Evolutionary conservation across 331 rosid species (phyloP), one percentile per base, ranked within the genome.

Genomic region (Cydonia oblonga): DNA sequence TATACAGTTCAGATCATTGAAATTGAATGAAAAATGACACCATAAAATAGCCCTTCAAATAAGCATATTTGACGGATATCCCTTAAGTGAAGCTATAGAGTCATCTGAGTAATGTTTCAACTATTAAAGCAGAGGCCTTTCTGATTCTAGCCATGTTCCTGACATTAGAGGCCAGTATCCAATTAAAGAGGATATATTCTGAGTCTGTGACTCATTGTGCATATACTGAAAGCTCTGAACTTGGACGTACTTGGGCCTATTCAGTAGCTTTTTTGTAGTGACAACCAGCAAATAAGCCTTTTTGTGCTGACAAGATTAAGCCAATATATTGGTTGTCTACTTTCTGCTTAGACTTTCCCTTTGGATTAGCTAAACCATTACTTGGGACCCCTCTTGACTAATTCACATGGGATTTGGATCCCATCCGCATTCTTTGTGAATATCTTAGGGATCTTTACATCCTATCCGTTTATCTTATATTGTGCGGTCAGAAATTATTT

Each of bases 171-270:
- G 82, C 60, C 71, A 75, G 52, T 60, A 68, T 83, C n/a, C 71
- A 74, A 67, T 61, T 68, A 63, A 82, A 72, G 72, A 62, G 38
- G 77, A 69, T 72, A 69, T 72, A 38, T 40, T 63, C 46, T 42
- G 56, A 61, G 60, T 63, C 76, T 38, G 20, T 18, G 56, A 38
- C 33, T 46, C 58, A 57, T 65, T 82, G 22, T 68, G 73, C 66
- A 64, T 75, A 25, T 81, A 42, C 49, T 25, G 29, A 80, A 76
- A 89, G 84, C 98, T 84, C 68, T 87, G 98, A 86, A 90, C 73
- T 85, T 91, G 82, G 96, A 80, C 92, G 79, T 32, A 42, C 1
- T 0, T 4, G 18, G 76, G 69, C 83, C 73, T 54, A 8, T 85
- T 81, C 72, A 65, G 81, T 19, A 20, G 60, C 14, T 5, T 24